A percentile compares a stretch with the other conserved stretches of the same genome.
Conservation (phyloP, 2,329 filamentous ascomycete genomes). For the Nannizzia gypsea region DNA sequence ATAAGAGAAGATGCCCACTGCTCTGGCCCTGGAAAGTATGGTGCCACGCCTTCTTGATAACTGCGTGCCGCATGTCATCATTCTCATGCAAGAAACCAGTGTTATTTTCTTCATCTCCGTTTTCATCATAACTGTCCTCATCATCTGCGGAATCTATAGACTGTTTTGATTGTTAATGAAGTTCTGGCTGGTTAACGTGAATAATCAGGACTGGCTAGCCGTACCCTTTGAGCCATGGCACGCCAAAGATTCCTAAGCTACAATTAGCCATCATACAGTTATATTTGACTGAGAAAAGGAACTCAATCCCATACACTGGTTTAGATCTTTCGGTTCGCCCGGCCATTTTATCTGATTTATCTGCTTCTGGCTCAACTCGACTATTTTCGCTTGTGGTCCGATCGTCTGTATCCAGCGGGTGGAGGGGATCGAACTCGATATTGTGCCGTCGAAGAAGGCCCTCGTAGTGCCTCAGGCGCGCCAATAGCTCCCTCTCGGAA, state of each 20-base stretch:
- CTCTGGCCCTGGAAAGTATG: conserved; percentile 3
- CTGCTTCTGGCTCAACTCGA: background rate
- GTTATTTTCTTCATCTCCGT: background rate
- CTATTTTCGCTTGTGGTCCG: no score
- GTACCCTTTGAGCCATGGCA: background rate
- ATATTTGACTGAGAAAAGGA: background rate
- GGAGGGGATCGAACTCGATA: background rate
- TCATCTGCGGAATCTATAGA: background rate
- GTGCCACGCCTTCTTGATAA: conserved; percentile 12
- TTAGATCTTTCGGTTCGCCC: background rate
- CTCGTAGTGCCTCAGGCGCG: conserved; percentile 6
- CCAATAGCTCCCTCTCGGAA: background rate
- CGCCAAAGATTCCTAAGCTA: background rate
- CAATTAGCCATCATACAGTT: no score
- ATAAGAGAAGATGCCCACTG: background rate
- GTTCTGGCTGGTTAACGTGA: no score
- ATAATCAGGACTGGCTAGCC: no score
- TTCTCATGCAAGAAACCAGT: background rate
- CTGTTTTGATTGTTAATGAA: no score
- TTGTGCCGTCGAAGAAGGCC: background rate
- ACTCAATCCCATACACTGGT: background rate
- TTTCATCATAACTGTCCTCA: background rate
- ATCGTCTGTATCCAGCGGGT: no score
- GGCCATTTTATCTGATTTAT: background rate
- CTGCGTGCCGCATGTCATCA: background rate